Evolutionary conservation across 331 rosid species (phyloP).

Genomic region (Spiraea crenata): DNA sequence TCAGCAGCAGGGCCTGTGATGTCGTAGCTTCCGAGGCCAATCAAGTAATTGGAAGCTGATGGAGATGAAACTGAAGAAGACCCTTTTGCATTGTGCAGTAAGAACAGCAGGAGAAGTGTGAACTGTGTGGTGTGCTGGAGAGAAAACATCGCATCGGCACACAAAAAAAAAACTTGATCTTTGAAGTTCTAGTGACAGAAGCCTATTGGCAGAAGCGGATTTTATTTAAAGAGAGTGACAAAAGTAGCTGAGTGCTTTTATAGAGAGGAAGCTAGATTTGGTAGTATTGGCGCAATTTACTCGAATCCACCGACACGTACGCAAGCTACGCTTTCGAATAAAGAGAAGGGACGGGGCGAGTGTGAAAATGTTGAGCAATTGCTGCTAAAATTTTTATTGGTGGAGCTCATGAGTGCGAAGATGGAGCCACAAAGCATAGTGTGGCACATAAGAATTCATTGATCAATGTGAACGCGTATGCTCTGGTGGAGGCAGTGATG

Average conservation of each 20-base stretch:
- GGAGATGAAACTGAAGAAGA: conserved; percentile 6
- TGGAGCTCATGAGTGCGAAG: not conserved
- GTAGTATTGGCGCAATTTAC: not conserved
- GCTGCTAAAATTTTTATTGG: not conserved
- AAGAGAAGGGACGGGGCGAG: not conserved
- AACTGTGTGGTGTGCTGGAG: conserved; percentile 5
- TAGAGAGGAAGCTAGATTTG: not conserved
- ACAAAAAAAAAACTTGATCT: too few relatives aligned
- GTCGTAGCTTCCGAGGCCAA: conserved; percentile 31
- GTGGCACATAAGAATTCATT: not conserved
- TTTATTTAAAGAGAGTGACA: not conserved
- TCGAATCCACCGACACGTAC: too few relatives aligned
- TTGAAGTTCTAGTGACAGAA: too few relatives aligned
- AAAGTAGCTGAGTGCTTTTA: not conserved
- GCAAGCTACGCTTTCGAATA: too few relatives aligned
- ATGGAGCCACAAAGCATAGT: not conserved
- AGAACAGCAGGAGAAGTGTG: not conserved
- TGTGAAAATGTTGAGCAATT: not conserved
- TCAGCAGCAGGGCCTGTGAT: conserved; percentile 27
- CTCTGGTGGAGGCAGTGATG: not conserved
- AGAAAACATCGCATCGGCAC: not conserved
- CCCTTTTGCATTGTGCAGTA: not conserved
- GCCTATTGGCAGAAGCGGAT: not conserved
- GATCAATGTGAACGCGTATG: not conserved
- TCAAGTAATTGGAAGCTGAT: conserved; percentile 19